Percentiles rank a stretch among this genome's conserved stretches.
Conservation (phyloP, 352 stramenopile genomes). For the Pilasporangium apinafurcum region DNA sequence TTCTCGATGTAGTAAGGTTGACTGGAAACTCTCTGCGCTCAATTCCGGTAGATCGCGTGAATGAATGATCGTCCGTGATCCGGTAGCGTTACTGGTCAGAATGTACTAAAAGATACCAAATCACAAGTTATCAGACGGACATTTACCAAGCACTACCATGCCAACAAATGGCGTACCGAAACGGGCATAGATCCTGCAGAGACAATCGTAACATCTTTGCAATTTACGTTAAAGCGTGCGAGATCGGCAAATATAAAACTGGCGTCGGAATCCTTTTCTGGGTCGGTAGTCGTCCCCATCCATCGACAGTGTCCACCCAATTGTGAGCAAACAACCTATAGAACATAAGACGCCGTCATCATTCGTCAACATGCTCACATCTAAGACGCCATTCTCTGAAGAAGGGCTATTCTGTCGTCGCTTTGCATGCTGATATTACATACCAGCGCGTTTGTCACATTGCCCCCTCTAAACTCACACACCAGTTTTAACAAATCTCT, state of each 20-base stretch:
- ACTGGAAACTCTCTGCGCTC: slow-evolving; percentile 25
- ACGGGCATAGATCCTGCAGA: slow-evolving; percentile 45
- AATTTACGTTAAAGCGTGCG: slow-evolving; percentile 35
- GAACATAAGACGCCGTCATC: background rate
- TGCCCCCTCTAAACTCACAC: slow-evolving; percentile 37
- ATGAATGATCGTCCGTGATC: slow-evolving; percentile 68
- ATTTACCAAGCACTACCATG: no score
- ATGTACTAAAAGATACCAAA: slow-evolving; percentile 39
- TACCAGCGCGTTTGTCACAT: slow-evolving; percentile 58
- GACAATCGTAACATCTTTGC: slow-evolving; percentile 24
- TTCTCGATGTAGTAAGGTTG: slow-evolving; percentile 2
- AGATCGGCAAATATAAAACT: slow-evolving; percentile 48
- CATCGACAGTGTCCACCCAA: slow-evolving; percentile 43
- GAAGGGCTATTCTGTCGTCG: no score
- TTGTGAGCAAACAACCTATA: slow-evolving; percentile 53
- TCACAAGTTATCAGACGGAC: no score
- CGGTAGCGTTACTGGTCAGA: slow-evolving; percentile 48
- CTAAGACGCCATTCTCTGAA: no score
- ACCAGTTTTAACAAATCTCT: no score
- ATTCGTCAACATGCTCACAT: no score
- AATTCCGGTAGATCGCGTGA: slow-evolving; percentile 53
- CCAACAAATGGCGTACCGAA: slow-evolving; percentile 32
- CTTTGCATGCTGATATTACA: no score
- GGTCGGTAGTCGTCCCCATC: slow-evolving; percentile 58
- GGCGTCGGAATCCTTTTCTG: slow-evolving; percentile 37